phyloP scores from a whole-genome alignment of 495 filamentous ascomycete genomes.

The Paragyromitra xinjiangensis region DNA sequence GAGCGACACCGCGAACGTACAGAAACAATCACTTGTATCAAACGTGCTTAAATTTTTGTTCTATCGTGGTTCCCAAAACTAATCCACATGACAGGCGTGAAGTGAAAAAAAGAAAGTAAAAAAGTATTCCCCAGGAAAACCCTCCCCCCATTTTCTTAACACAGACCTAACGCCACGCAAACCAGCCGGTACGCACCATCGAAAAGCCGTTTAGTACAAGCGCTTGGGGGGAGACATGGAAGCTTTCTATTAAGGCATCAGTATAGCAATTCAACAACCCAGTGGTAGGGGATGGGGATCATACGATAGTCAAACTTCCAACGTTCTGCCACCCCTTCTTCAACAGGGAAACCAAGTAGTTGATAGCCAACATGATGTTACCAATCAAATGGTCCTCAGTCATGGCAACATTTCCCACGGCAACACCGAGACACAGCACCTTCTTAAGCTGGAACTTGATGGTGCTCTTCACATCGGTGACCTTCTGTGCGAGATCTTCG shows the following conservation, averaged over 20 bases:
- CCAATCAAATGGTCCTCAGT: constrained; percentile 91
- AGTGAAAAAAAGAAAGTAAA: background rate
- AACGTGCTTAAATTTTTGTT: constrained; percentile 16
- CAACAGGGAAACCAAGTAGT: constrained; percentile 97
- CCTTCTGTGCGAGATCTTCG: constrained; percentile 91
- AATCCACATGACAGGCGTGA: constrained; percentile 24
- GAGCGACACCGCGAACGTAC: background rate
- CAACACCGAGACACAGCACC: constrained; percentile 98
- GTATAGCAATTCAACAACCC: background rate
- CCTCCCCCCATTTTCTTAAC: constrained; percentile 10
- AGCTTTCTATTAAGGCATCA: constrained; percentile 70
- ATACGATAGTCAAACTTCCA: constrained; percentile 87
- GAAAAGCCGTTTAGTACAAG: constrained; percentile 73
- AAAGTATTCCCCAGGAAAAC: constrained; percentile 32
- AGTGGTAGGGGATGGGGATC: background rate
- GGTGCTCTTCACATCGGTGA: constrained; percentile 98
- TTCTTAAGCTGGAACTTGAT: constrained; percentile 99
- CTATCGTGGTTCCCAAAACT: constrained; percentile 24
- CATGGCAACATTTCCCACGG: constrained; percentile 98
- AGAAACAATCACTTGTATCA: background rate
- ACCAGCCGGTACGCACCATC: constrained; percentile 15
- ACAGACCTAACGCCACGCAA: constrained; percentile 16
- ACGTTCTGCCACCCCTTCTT: constrained; percentile 99
- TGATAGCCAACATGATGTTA: constrained; percentile 97
- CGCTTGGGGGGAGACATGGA: constrained; percentile 98